Evolutionary conservation across 805 yeast genomes (phyloP).

Genomic region (Yarrowia keelungensis): DNA sequence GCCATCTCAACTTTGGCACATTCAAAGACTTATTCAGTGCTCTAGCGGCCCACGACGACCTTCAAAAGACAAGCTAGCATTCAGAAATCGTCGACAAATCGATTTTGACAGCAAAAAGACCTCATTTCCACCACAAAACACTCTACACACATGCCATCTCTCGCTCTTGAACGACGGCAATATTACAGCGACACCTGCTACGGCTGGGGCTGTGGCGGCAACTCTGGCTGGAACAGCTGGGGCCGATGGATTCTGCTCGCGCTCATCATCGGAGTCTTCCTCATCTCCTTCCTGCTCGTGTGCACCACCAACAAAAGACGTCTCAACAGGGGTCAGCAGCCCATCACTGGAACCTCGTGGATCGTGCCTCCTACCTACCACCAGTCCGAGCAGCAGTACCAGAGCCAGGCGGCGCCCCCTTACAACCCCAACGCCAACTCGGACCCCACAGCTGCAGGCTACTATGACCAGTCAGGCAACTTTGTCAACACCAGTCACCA

Average conservation of each 20-base stretch:
- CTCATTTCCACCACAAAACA: conserved; percentile 51
- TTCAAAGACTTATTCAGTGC: too few species aligned
- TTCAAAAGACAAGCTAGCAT: too few species aligned
- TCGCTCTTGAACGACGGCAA: conserved; percentile 9
- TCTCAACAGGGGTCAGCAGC: conserved; percentile 55
- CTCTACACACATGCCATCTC: conserved; percentile 19
- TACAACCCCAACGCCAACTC: conserved; percentile 47
- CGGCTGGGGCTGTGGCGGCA: conserved; percentile 38
- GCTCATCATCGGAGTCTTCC: conserved; percentile 44
- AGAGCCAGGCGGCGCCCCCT: conserved; percentile 47
- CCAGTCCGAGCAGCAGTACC: conserved; percentile 63
- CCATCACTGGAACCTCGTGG: conserved; percentile 82
- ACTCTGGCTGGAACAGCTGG: conserved; percentile 49
- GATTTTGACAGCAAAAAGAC: too few species aligned
- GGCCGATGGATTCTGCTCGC: conserved; percentile 51
- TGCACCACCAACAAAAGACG: conserved; percentile 45
- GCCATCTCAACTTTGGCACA: conserved; percentile 41
- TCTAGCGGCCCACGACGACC: too few species aligned
- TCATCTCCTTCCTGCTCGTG: conserved; percentile 43
- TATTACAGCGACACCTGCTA: conserved; percentile 37
- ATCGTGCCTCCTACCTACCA: conserved; percentile 81
- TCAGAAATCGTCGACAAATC: too few species aligned
- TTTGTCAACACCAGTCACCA: conserved; percentile 42
- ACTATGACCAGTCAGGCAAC: conserved; percentile 68
- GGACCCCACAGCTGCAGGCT: conserved; percentile 66